Base-by-base conservation (phyloP, 441 rosid genomes). In the Monsonia emarginata region DNA sequence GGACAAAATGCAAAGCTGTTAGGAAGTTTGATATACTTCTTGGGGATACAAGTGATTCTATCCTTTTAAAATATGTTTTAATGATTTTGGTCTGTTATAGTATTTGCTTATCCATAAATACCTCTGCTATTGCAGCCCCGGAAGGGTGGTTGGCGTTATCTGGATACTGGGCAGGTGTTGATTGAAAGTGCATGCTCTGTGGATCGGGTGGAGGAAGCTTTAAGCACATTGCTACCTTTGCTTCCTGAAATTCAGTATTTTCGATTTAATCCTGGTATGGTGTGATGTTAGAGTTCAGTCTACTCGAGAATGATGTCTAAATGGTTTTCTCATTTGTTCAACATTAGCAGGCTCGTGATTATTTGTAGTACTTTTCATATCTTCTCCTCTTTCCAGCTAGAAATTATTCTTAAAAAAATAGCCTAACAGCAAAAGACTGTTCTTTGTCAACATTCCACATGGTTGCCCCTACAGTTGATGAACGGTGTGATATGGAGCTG, bases 131-230 rank as follows among this genome's bases (percentile, higher is more conserved):
- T 79, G 65, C 75, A 90, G 98, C 87, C 76, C 38, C 84, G 98
- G 70, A 94, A 81, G 84, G 98, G 97, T 14, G 98, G 98, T 66
- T 94, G 98, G 98, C 96, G 97, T 62, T 91, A 94, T 80, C 77
- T 94, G 65, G 98, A 94, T 78, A 94, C 97, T 8, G 97, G 98
- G 27, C 98, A 94, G 80, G 96, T 94, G 69, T 80, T 94, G 74
- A 88, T 94, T 79, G 98, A 94, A 83, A 94, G 97, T 79, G 93
- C 98, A 14, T 90, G 98, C 86, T 89, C 97, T 42, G 97, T 90
- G 72, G 98, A 94, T 65, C 80, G 98, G 19, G 96, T 86, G 54
- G 97, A 94, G 81, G 98, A 94, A 86, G 98, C 90, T 75, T 65
- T 94, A 78, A 91, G 94, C 82, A 89, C 98, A 10, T 72, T 91